These are phyloP conservation scores for Elsinoe batatas DNA, from an alignment of 2,329 filamentous ascomycete species.

Conservation along the genomic window DNA sequence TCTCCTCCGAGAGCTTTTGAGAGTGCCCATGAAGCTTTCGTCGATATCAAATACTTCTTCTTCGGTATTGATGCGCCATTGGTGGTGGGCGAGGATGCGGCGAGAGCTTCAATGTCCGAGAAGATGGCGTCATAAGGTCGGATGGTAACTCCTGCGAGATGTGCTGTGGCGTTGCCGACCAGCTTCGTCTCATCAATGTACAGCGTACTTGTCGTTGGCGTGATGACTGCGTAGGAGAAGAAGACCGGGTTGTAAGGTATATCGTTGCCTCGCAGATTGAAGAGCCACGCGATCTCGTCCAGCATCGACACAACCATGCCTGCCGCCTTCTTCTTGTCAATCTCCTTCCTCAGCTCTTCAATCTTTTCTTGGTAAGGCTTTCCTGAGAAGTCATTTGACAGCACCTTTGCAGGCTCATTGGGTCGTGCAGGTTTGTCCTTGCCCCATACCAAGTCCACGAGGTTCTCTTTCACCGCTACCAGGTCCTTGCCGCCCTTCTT, in stretches of 20 bases:
- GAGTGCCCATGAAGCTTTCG: slow-evolving; percentile 84
- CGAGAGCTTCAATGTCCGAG: slow-evolving; percentile 59
- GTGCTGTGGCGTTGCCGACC: slow-evolving; percentile 54
- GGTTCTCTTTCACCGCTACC: slow-evolving; percentile 65
- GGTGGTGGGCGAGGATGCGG: slow-evolving; percentile 22
- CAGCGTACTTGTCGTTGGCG: slow-evolving; percentile 61
- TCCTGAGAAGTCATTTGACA: slow-evolving; percentile 65
- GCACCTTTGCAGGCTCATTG: slow-evolving; percentile 62
- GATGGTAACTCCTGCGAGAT: slow-evolving; percentile 63
- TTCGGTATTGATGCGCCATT: slow-evolving; percentile 29
- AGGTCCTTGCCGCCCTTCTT: slow-evolving; percentile 74
- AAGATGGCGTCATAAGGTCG: slow-evolving; percentile 79
- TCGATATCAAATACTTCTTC: slow-evolving; percentile 73
- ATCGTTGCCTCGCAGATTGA: slow-evolving; percentile 88
- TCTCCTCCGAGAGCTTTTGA: slow-evolving; percentile 79
- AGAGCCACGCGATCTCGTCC: slow-evolving; percentile 97
- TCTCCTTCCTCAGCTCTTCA: slow-evolving; percentile 74
- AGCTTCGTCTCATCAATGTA: slow-evolving; percentile 80
- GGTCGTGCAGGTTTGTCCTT: slow-evolving; percentile 62
- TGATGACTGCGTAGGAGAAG: slow-evolving; percentile 90
- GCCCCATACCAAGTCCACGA: slow-evolving; percentile 88
- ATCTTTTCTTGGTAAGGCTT: slow-evolving; percentile 78
- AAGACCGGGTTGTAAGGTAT: slow-evolving; percentile 98
- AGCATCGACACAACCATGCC: slow-evolving; percentile 90
- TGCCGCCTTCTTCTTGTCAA: slow-evolving; percentile 78